A percentile compares a stretch with the other conserved stretches of the same genome.
Evolutionary conservation across 2,329 filamentous ascomycete genomes (phyloP).

Genomic region (Neocatenulostroma microsporum): DNA sequence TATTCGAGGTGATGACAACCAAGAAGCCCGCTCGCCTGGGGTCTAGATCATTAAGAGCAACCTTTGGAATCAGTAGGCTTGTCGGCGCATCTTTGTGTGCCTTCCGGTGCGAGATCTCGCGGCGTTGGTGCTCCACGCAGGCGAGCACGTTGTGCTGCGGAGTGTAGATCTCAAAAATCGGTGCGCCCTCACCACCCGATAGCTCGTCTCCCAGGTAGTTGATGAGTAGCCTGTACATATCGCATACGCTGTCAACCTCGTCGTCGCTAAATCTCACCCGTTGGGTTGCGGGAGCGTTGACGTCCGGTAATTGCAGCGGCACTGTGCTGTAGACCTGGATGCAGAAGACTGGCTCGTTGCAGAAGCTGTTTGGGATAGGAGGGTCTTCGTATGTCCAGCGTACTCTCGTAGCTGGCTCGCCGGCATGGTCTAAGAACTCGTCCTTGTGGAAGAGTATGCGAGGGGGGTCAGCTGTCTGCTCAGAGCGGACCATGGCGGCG

Average conservation of each 20-base stretch:
- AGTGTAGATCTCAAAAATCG: neutral
- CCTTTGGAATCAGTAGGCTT: neutral
- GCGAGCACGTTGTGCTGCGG: neutral
- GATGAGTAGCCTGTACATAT: neutral
- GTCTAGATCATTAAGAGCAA: neutral
- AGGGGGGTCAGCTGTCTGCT: too few species aligned
- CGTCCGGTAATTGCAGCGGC: neutral
- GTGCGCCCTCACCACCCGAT: neutral
- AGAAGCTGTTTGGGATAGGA: neutral
- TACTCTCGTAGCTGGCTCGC: neutral
- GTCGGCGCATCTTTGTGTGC: neutral
- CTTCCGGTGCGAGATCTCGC: neutral
- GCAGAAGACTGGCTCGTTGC: neutral
- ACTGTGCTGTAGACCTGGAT: neutral
- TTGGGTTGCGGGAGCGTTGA: too few species aligned
- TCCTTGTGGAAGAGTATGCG: too few species aligned
- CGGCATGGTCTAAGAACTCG: neutral
- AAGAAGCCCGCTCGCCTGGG: too few species aligned
- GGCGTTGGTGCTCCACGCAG: neutral
- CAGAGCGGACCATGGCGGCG: too few species aligned
- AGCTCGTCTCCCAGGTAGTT: neutral
- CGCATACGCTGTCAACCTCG: too few species aligned
- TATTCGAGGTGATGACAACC: neutral
- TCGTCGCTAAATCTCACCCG: too few species aligned
- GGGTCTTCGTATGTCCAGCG: neutral